Evolutionary conservation across 352 stramenopile genomes (phyloP), one percentile per base, ranked within the genome.

Genomic region (Phytopythium vexans): DNA sequence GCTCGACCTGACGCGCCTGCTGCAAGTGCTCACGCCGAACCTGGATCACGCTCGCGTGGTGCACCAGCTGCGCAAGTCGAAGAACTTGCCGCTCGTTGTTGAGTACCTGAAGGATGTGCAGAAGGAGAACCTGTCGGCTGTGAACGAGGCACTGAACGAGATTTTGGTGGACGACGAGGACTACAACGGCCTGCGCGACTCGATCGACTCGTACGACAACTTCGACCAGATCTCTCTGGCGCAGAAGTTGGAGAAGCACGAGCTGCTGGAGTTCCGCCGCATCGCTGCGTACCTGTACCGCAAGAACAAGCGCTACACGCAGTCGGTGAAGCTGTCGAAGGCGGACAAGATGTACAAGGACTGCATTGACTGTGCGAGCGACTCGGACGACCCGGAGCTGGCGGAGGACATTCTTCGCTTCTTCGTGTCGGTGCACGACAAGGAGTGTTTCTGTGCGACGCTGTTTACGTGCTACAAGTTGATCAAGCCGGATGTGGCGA

Each of bases 301-400:
- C 66, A 98, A 97, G 82, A 99, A 99, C 84, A 98, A 99, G 81
- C 96, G 97, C 54, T 99, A 96, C 76, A 76, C 88, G 56, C 95
- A 99, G 74, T 97, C 92, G 37, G 96, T 99, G 59, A 96, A 98
- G 56, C 81, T 99, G 54, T 99, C 95, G 16, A 99, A 99, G 91
- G 94, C 93, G 37, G 97, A 99, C 83, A 98, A 98, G 65, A 99
- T 99, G 97, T 99, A 98, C 93, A 99, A 99, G 82, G 97, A 99
- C 60, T 98, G 96, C 68, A 99, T 99, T 62, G 97, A 99, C 65
- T 99, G 97, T 54, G 97, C 96, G 31, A 96, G 95, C 37, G 93
- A 98, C 68, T 99, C 96, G 49, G 83, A 91, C 38, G 95, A 99
- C 63, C 68, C 80, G 37, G 95, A 99, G 36, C 89, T 99, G 21